Percentiles rank a stretch among this genome's conserved stretches.
These are phyloP conservation scores for Polyporus tsugae DNA, from an alignment of 1,284 basidiomycete species.

Conservation along the genomic window DNA sequence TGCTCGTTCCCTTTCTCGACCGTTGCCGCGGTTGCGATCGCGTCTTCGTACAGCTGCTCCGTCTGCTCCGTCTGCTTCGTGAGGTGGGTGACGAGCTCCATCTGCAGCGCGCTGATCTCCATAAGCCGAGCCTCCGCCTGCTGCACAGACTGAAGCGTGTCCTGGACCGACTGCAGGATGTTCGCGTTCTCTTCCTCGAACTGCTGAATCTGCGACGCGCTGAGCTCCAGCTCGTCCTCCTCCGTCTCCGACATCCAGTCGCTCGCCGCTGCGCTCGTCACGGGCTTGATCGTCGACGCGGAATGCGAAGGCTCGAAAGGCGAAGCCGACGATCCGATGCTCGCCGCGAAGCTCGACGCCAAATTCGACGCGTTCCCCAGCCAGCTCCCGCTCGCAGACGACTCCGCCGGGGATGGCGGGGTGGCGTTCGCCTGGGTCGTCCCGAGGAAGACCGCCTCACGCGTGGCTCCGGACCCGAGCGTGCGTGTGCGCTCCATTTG, in stretches of 20 bases:
- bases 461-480: constrained; percentile 76
- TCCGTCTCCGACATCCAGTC: constrained; percentile 59
- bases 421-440: constrained; percentile 25
- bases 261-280: constrained; percentile 42
- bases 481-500: constrained; percentile 82
- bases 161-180: constrained; percentile 82
- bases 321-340: constrained; percentile 57
- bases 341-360: constrained; percentile 67
- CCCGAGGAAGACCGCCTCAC: constrained; percentile 59
- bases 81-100: constrained; percentile 87
- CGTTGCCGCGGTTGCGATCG: constrained; percentile 81
- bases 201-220: constrained; percentile 86
- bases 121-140: constrained; percentile 87
- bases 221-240: constrained; percentile 79
- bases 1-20: constrained; percentile 90
- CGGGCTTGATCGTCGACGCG: constrained; percentile 37
- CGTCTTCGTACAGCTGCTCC: constrained; percentile 90
- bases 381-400: constrained; percentile 57
- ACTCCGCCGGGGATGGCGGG: constrained; percentile 37
- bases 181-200: constrained; percentile 92
- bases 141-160: constrained; percentile 86
- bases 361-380: constrained; percentile 66
- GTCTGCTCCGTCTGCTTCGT: constrained; percentile 90
- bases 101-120: constrained; percentile 91
- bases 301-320: constrained; percentile 42